Conservation (phyloP, 208 protist species). For the Lotmaria passim region DNA sequence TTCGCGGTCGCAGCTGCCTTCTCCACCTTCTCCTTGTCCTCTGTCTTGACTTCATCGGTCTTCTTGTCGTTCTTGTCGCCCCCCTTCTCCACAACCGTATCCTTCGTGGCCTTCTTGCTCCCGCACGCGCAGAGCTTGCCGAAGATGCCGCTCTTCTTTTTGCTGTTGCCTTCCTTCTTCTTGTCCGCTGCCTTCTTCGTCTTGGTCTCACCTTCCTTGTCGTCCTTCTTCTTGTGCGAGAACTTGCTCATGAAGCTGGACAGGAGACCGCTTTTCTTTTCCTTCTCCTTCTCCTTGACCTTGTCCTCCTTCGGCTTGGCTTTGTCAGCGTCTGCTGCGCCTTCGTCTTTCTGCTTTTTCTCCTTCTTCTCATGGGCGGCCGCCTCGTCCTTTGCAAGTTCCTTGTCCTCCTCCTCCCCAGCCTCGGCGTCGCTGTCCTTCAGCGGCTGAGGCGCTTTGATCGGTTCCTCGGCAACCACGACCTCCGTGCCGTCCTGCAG, state of each 20-base stretch:
- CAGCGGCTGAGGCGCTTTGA: constrained; percentile 5
- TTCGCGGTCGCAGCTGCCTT: constrained; percentile 1
- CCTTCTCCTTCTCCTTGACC: constrained; percentile 8
- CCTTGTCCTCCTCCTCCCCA: constrained; percentile 6
- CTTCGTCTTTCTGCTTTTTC: constrained; percentile 15
- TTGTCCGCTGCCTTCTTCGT: constrained; percentile 5
- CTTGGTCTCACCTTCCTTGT: constrained; percentile 15
- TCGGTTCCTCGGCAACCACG: constrained; percentile 15
- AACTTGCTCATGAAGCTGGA: constrained; percentile 23
- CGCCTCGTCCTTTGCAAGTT: not conserved
- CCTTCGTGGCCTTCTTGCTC: constrained; percentile 17
- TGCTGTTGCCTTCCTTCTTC: constrained; percentile 22
- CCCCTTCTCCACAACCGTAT: constrained; percentile 17
- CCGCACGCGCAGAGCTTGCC: constrained; percentile 2
- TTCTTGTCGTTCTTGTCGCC: not conserved
- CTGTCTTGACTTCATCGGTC: not conserved
- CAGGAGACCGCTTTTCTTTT: constrained; percentile 22
- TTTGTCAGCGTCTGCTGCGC: not conserved
- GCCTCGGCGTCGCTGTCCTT: constrained; percentile 1
- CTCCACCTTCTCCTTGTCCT: constrained; percentile 21
- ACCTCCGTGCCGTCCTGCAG: constrained; percentile 11
- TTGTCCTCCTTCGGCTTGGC: not conserved
- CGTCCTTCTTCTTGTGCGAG: constrained; percentile 14
- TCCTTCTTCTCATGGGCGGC: not conserved
- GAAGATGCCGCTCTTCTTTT: constrained; percentile 30